Conservation (phyloP, 2,329 filamentous ascomycete genomes). For the Ustilaginoidea virens region DNA sequence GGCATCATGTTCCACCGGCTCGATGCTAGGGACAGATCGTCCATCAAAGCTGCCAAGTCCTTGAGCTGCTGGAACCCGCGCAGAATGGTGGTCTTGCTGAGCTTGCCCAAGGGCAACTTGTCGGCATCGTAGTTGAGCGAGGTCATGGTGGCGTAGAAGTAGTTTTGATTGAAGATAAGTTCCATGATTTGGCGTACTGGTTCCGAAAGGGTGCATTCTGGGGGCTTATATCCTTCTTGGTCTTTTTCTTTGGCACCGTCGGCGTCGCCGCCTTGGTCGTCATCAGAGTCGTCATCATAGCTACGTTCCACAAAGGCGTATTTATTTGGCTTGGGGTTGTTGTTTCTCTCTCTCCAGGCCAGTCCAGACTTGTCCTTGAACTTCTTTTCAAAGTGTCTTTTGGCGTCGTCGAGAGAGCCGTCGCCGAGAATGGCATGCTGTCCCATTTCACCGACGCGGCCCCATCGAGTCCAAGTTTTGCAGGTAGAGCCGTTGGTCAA, state of each 20-base stretch:
- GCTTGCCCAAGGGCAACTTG: constrained; percentile 71
- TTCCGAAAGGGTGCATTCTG: constrained; percentile 40
- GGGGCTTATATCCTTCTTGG: constrained; percentile 19
- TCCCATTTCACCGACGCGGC: constrained; percentile 52
- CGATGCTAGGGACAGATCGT: constrained; percentile 30
- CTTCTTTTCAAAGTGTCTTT: constrained; percentile 40
- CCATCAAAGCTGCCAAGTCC: constrained; percentile 53
- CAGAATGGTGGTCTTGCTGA: constrained; percentile 63
- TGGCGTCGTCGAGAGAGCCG: constrained; percentile 26
- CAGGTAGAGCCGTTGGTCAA: constrained; percentile 24
- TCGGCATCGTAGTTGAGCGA: constrained; percentile 56
- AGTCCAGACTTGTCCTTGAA: constrained; percentile 48
- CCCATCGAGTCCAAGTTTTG: constrained; percentile 64
- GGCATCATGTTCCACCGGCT: constrained; percentile 24
- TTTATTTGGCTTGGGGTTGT: constrained; percentile 46
- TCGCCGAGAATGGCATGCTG: constrained; percentile 28
- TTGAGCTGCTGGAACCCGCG: constrained; percentile 66
- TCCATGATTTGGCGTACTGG: constrained; percentile 55
- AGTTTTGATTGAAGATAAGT: constrained; percentile 69
- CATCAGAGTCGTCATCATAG: constrained; percentile 56
- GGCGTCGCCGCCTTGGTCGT: constrained; percentile 13
- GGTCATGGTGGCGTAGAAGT: constrained; percentile 52
- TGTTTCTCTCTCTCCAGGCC: constrained; percentile 34
- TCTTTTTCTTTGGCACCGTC: constrained; percentile 19
- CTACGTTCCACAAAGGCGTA: constrained; percentile 71